A percentile compares a stretch with the other conserved stretches of the same genome.
phyloP scores from a whole-genome alignment of 1,284 basidiomycete genomes.

The Cutaneotrichosporon mucoides region DNA sequence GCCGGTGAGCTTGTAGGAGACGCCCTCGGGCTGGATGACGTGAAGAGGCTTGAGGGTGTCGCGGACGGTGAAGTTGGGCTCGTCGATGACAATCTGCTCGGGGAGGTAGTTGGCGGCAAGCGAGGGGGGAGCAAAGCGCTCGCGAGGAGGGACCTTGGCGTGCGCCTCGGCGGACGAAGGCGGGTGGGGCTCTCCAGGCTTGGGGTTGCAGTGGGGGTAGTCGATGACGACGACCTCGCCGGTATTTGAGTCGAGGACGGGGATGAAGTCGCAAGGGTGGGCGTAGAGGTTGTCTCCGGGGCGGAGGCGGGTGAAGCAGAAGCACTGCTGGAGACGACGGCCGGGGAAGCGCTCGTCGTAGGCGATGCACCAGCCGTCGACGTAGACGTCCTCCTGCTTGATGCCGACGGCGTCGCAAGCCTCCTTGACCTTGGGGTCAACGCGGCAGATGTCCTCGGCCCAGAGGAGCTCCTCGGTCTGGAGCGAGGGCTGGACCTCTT shows the following conservation, averaged over 20 bases:
- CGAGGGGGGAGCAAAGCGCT: constrained; percentile 49
- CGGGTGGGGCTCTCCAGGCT: constrained; percentile 18
- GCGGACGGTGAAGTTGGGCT: constrained; percentile 59
- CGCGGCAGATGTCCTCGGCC: constrained; percentile 49
- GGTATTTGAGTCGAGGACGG: constrained; percentile 41
- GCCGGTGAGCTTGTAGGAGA: constrained; percentile 79
- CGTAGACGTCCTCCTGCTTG: constrained; percentile 43
- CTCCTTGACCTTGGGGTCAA: constrained; percentile 45
- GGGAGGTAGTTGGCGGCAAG: constrained; percentile 50
- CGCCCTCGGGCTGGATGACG: constrained; percentile 84
- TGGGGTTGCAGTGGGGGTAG: constrained; percentile 35
- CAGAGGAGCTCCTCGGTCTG: constrained; percentile 52
- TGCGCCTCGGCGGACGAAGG: constrained; percentile 34
- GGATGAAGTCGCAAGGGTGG: constrained; percentile 51
- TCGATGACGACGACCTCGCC: constrained; percentile 50
- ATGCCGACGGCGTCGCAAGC: constrained; percentile 50
- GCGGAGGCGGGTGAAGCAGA: constrained; percentile 49
- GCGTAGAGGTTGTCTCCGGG: constrained; percentile 49
- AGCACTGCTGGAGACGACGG: constrained; percentile 48
- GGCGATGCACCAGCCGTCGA: constrained; percentile 52
- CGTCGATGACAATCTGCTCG: constrained; percentile 43
- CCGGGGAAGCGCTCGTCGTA: constrained; percentile 51
- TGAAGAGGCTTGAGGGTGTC: constrained; percentile 79
- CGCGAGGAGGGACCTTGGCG: constrained; percentile 24
- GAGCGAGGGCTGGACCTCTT: constrained; percentile 50